Base-by-base conservation (phyloP, 108 stramenopile genomes). In the Nitzschia sp. region DNA sequence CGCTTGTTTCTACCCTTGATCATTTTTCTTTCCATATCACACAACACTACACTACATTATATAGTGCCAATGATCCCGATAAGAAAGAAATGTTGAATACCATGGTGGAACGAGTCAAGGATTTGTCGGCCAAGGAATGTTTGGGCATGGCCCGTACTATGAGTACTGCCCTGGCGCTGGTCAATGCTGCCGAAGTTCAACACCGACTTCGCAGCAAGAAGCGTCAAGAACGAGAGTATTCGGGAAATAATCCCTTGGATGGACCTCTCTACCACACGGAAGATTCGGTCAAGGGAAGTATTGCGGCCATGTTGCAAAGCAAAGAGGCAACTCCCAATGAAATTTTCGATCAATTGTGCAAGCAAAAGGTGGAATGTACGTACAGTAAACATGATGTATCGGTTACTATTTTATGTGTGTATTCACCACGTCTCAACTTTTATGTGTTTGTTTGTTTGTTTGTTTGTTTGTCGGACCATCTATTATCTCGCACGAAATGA, bases 301-400 rank as follows among this genome's bases (percentile, higher is more conserved):
- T 94, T 50, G 82, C 87, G 21, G 63, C 65, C 22, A 53, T 93
- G 35, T 56, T 89, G 63, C 67, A 84, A 30, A 62, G 75, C 25
- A 75, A 81, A 13, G 45, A 69, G 19, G 74, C 78, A 27, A 71
- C 84, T 11, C 45, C 64, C 4, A 80, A 95, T 26, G 72, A 91
- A 76, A 92, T 98, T 57, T 85, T 75, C 65, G 69, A 94, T n/a
- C 85, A 86, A 68, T 66, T 98, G n/a, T 64, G 74, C 53, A 80
- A 56, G 46, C 96, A 98, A 80, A 92, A 86, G 71, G 89, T 94
- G 27, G 96, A 98, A 85, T 85, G 60, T 61, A 45, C n/a, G 60
- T 41, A 26, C 30, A 28, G 21, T 56, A n/a, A n/a, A n/a, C n/a
- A n/a, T n/a, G n/a, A n/a, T n/a, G n/a, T n/a, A n/a, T n/a, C n/a